Conservation (phyloP, 2,329 filamentous ascomycete genomes). For the Penicillium italicum region DNA sequence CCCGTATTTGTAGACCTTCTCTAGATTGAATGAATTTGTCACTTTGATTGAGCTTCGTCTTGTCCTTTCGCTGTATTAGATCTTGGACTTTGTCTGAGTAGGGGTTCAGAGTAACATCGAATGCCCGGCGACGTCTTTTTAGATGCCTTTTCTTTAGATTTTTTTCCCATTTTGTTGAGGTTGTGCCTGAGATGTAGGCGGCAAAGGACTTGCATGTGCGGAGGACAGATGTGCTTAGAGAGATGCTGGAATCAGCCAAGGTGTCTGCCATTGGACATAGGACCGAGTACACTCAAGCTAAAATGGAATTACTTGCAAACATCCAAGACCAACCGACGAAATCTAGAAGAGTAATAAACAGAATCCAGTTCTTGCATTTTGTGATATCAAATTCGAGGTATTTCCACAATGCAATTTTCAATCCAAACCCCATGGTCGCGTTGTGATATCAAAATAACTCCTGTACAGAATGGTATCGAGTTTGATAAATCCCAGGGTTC, state of each 20-base stretch:
- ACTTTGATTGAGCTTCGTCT: neutral
- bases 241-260: neutral
- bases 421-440: conserved; percentile 10
- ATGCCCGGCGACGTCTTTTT: no score
- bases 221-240: neutral
- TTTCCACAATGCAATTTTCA: conserved; percentile 15
- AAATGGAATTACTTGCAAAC: neutral
- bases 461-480: conserved; percentile 39
- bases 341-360: neutral
- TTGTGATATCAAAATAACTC: conserved; percentile 24
- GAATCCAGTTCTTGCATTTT: conserved; percentile 16
- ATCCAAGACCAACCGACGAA: neutral
- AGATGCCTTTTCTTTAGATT: no score
- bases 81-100: neutral
- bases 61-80: neutral
- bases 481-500: conserved; percentile 25
- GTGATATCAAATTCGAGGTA: conserved; percentile 7
- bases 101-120: neutral
- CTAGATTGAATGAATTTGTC: neutral
- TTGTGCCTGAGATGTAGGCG: no score
- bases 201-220: no score
- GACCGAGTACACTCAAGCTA: neutral
- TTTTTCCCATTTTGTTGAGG: no score
- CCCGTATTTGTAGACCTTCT: neutral
- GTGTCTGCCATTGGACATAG: neutral